Evolutionary conservation across 2,329 filamentous ascomycete genomes (phyloP), one percentile per base, ranked within the genome.

Genomic region (Epichloe bromicola): DNA sequence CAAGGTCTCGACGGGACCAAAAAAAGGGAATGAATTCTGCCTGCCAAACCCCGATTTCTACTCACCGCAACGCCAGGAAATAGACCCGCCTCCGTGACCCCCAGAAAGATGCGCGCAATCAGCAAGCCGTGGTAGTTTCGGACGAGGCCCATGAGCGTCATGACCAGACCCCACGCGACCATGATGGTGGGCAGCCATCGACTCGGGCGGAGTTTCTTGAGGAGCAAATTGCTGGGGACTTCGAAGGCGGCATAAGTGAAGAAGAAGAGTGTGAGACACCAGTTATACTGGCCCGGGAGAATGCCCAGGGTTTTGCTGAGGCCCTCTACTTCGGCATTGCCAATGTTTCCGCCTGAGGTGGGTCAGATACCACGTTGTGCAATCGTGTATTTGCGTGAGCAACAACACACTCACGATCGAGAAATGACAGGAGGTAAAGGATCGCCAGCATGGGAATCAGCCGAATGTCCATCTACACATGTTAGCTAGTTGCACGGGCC

Each of bases 181-280:
- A 94, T 90, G 58, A 91, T 91, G 5, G 74, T 67, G 0, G 87
- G 83, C 23, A 91, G 75, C 70, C 89, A 94, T 47, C 86, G 68
- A 39, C 80, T 85, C 0, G 88, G 88, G 0, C 83, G 76, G 48
- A 89, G 70, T 14, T 75, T 78, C 65, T 91, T 93, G 51, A 93
- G 76, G 7, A 91, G 67, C 12, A 91, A 66, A 59, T 93, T 93
- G 51, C 83, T 88, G n/a, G 86, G 70, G 0, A 84, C 78, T 61
- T 91, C 86, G 55, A 88, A 88, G 19, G 84, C 72, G 2, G 84
- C 74, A 61, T 93, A 94, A 2, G 83, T 65, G 55, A 91, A 79
- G 72, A 91, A 93, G 71, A 94, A 93, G 54, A 88, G 78, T 4
- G 74, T 74, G 5, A 85, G 71, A 46, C 80, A 76, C 59, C 79